Evolutionary conservation across 768 basidiomycete species (phyloP).

Genomic region (Aureoboletus auriporus): DNA sequence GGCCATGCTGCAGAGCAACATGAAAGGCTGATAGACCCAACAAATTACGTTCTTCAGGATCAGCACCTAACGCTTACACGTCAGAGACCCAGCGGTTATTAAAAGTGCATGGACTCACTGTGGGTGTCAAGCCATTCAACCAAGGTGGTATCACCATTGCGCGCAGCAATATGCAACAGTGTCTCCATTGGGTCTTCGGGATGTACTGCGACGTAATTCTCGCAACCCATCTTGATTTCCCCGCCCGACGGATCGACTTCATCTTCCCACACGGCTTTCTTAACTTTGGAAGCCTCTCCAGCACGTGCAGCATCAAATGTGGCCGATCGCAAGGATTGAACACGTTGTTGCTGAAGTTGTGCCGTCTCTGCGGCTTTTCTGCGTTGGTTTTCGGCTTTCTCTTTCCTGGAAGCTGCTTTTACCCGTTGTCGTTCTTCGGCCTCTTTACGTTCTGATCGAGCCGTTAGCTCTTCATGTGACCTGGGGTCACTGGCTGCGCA

Average conservation of each 20-base stretch:
- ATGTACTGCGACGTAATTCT: conserved; percentile 41
- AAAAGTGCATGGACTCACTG: conserved; percentile 42
- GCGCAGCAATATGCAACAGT: conserved; percentile 63
- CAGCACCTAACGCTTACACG: conserved; percentile 49
- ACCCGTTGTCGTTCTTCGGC: conserved; percentile 57
- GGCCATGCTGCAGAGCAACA: conserved; percentile 51
- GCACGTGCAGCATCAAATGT: conserved; percentile 64
- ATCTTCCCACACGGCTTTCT: conserved; percentile 66
- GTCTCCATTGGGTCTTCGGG: conserved; percentile 63
- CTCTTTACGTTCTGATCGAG: conserved; percentile 40
- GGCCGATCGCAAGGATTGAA: conserved; percentile 55
- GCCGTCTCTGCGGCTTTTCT: conserved; percentile 45
- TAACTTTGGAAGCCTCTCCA: conserved; percentile 50
- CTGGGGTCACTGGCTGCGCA: conserved; percentile 21
- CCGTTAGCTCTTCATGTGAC: conserved; percentile 12
- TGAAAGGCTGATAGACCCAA: conserved; percentile 62
- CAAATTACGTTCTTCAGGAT: conserved; percentile 65
- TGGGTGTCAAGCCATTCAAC: conserved; percentile 70
- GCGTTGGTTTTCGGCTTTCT: conserved; percentile 46
- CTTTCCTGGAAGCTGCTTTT: conserved; percentile 54
- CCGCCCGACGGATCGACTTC: conserved; percentile 68
- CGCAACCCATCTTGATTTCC: conserved; percentile 56
- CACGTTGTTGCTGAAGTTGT: conserved; percentile 42
- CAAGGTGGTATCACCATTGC: conserved; percentile 51
- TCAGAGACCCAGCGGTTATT: conserved; percentile 20